phyloP scores from a whole-genome alignment of 2,329 filamentous ascomycete species.

The Colletotrichum sp. region DNA sequence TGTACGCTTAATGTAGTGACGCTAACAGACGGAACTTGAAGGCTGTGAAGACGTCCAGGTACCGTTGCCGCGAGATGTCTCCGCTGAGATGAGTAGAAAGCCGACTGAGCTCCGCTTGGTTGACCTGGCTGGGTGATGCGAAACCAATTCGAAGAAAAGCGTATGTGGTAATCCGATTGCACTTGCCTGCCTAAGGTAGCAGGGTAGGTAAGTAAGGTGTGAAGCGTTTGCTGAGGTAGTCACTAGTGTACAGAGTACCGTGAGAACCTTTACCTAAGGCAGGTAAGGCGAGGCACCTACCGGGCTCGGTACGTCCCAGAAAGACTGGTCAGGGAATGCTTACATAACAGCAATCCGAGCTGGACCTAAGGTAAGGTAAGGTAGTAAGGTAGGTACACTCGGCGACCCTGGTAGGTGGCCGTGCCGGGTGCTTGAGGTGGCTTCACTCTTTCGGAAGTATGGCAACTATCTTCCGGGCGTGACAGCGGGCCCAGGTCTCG shows the following conservation, averaged over 20 bases:
- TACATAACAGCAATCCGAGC: background rate
- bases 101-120: background rate
- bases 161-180: background rate
- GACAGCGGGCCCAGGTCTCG: background rate
- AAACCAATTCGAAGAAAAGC: background rate
- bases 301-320: background rate
- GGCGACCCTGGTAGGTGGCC: too few relatives aligned
- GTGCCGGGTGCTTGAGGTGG: too few relatives aligned
- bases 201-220: background rate
- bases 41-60: background rate
- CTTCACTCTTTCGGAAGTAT: background rate
- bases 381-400: too few relatives aligned
- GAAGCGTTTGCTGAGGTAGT: background rate
- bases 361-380: background rate
- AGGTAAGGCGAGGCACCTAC: background rate
- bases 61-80: background rate
- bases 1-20: background rate
- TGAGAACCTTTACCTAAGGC: too few relatives aligned
- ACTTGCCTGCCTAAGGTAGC: background rate
- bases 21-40: background rate
- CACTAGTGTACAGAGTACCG: background rate
- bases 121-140: background rate
- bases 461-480: background rate
- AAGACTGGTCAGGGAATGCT: background rate
- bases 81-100: background rate